phyloP scores from a whole-genome alignment of 2,329 filamentous ascomycete species.

The Trichoderma harzianum region DNA sequence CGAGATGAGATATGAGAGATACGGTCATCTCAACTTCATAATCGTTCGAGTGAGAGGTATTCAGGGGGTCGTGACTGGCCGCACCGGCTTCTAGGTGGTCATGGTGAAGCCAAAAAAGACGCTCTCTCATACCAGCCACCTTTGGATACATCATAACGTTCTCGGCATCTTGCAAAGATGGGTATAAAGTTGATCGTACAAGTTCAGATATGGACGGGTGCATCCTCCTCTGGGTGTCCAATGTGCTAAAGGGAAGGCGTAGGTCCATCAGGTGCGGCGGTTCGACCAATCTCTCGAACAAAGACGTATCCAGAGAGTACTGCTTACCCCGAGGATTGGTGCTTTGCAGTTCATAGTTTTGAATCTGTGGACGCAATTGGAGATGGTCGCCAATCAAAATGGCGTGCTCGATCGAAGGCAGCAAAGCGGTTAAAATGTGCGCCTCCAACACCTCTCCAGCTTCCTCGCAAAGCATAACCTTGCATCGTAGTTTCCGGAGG shows the following conservation, averaged over 20 bases:
- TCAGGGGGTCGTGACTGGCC: conserved; percentile 30
- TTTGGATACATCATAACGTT: conserved; percentile 24
- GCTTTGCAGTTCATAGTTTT: conserved; percentile 52
- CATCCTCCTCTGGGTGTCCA: conserved; percentile 64
- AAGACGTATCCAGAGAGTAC: conserved; percentile 55
- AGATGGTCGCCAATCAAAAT: conserved; percentile 62
- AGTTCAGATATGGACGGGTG: conserved; percentile 58
- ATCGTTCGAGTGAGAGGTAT: conserved; percentile 27
- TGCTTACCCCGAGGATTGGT: conserved; percentile 45
- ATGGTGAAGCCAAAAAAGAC: conserved; percentile 64
- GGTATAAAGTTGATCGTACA: conserved; percentile 57
- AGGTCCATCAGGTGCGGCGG: conserved; percentile 23
- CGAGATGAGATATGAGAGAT: conserved; percentile 61
- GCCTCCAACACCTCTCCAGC: conserved; percentile 66
- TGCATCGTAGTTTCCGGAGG: conserved; percentile 47
- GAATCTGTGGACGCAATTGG: conserved; percentile 58
- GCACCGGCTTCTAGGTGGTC: conserved; percentile 40
- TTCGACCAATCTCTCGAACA: conserved; percentile 59
- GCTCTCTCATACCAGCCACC: conserved; percentile 51
- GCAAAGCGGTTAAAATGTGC: conserved; percentile 56
- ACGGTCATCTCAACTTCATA: conserved; percentile 63
- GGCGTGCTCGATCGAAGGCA: conserved; percentile 58
- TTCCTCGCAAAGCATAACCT: conserved; percentile 64
- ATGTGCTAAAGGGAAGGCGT: conserved; percentile 31
- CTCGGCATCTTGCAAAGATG: conserved; percentile 48